Percentiles rank a stretch among this genome's conserved stretches.
Evolutionary conservation across 768 basidiomycete genomes (phyloP).

Genomic region (Boletus sensibilis): DNA sequence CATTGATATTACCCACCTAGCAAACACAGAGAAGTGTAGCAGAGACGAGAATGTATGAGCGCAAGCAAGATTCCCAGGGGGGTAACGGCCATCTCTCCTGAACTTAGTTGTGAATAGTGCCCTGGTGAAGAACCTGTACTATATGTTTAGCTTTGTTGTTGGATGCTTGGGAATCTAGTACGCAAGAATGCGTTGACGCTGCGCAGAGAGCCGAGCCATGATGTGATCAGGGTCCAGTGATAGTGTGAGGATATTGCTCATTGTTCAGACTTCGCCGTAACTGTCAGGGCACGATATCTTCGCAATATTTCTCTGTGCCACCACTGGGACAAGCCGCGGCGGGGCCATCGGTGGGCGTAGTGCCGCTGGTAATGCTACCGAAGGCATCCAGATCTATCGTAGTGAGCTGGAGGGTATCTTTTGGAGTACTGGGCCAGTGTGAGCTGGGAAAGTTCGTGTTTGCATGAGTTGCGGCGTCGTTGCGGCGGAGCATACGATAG

Average conservation of each 20-base stretch:
- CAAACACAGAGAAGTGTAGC: background rate
- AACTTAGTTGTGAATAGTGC: no score
- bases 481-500: constrained; percentile 7
- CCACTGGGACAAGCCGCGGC: background rate
- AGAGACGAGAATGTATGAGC: background rate
- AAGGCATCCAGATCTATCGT: constrained; percentile 10
- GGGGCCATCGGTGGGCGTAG: background rate
- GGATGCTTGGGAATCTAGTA: background rate
- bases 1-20: background rate
- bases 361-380: background rate
- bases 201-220: background rate
- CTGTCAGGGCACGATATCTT: background rate
- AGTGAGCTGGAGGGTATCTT: constrained; percentile 4
- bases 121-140: background rate
- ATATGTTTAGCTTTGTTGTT: background rate
- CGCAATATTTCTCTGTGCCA: background rate
- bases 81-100: background rate
- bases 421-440: background rate
- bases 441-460: background rate
- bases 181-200: background rate
- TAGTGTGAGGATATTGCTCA: background rate
- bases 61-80: background rate
- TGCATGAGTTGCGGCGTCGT: background rate
- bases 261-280: background rate
- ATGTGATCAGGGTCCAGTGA: background rate